Conservation (phyloP, 1,284 basidiomycete species). For the Inonotus hispidus region DNA sequence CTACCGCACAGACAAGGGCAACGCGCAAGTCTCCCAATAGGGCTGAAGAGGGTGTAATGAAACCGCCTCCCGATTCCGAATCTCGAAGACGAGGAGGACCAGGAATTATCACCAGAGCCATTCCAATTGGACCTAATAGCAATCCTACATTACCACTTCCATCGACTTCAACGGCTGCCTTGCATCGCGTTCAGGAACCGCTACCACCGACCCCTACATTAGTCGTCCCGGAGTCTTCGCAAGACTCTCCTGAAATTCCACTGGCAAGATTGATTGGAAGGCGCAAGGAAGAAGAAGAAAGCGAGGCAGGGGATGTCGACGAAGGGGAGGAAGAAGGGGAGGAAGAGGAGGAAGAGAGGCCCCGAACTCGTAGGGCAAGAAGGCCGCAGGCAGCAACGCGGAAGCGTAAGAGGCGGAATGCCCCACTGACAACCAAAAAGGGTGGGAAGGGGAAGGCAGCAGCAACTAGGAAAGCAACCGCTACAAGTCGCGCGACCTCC, state of each 20-base stretch:
- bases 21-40: background rate
- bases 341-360: conserved; percentile 28
- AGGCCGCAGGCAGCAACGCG: conserved; percentile 24
- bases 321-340: conserved; percentile 37
- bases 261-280: background rate
- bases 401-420: conserved; percentile 44
- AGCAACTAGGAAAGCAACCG: conserved; percentile 17
- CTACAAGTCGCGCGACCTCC: background rate
- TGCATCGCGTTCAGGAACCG: background rate
- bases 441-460: conserved; percentile 23
- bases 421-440: conserved; percentile 22
- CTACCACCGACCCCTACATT: background rate
- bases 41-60: background rate
- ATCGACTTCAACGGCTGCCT: background rate
- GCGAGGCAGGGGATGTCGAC: conserved; percentile 32
- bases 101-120: background rate
- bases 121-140: background rate
- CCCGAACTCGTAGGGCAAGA: conserved; percentile 4
- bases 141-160: background rate
- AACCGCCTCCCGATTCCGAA: background rate
- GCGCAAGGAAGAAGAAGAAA: conserved; percentile 27
- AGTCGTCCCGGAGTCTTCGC: background rate
- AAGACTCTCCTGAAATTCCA: conserved; percentile 7
- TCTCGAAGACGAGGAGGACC: background rate
- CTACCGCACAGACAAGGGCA: background rate